Base-by-base conservation (phyloP, 1,284 basidiomycete genomes). In the Ceratobasidium papillatum region DNA sequence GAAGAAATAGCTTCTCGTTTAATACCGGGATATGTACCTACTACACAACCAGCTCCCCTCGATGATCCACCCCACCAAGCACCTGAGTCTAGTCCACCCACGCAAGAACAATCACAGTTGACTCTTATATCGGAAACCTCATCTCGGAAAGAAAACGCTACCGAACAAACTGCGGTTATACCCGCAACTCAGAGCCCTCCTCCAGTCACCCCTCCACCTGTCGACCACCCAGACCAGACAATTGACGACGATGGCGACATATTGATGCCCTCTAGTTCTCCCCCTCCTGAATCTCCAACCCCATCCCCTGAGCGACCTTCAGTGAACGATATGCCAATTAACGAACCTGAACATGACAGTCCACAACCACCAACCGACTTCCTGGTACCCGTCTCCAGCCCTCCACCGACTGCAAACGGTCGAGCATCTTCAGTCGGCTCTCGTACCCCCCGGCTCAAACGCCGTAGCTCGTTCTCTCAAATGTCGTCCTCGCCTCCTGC, bases 221-320 rank as follows among this genome's bases (percentile, higher is more conserved):
- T 38, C n/a, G 47, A 59, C 11, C 43, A 25, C 8, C 45, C 47
- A 41, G 47, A 59, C 5, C 41, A 52, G 52, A 49, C 9, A 41
- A 19, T 5, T 19, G 19, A 30, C 58, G 56, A 19, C 27, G 52
- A 62, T 25, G 36, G 45, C 5, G 56, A 49, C 22, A 62, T 51
- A 17, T 22, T 61, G 17, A 72, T 72, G 69, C 69, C 69, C 11
- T 56, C 69, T 45, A 72, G 69, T 43, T 72, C 69, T 19, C 69
- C 69, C 49, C 69, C 69, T 25, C 25, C 30, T 25, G 38, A 41
- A n/a, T 59, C 56, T 30, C 68, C 68, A 4, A 71, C 54, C 11
- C 36, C 54, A 34, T 34, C 58, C 8, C 58, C 66, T 36, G 38
- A 45, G 17, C 17, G 14, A n/a, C 30, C 30, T 11, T n/a, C 30